These are phyloP conservation scores for Penicillium coffeae DNA, from an alignment of 495 filamentous ascomycete genomes.

Conservation along the genomic window DNA sequence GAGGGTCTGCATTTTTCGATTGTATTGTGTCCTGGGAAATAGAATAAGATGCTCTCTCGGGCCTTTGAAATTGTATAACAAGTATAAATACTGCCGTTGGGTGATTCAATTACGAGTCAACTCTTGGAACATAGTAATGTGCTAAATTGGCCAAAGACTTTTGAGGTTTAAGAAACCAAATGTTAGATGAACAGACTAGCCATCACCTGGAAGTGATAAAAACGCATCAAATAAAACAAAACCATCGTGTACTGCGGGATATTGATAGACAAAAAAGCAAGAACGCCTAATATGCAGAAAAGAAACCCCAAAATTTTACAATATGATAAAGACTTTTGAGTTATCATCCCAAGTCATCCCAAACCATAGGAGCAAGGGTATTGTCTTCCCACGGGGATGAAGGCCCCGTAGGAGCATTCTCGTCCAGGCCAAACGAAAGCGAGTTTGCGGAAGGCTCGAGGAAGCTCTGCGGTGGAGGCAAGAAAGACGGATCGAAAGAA, in stretches of 20 bases:
- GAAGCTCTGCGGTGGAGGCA: constrained; percentile 30
- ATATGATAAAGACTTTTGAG: constrained; percentile 2
- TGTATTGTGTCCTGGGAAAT: constrained; percentile 15
- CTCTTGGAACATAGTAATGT: too few species aligned
- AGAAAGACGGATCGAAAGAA: constrained; percentile 28
- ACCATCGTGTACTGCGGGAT: constrained; percentile 31
- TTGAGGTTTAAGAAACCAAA: too few species aligned
- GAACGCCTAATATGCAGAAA: constrained; percentile 5
- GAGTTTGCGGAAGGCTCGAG: constrained; percentile 19
- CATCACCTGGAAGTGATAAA: too few species aligned
- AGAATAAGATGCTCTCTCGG: background rate
- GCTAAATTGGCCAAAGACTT: too few species aligned
- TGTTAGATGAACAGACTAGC: too few species aligned
- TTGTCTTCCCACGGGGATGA: constrained; percentile 38
- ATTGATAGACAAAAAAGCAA: constrained; percentile 13
- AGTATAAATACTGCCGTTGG: too few species aligned
- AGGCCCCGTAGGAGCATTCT: constrained; percentile 17
- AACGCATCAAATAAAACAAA: constrained; percentile 5
- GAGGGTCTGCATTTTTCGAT: constrained; percentile 1
- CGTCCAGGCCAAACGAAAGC: constrained; percentile 36
- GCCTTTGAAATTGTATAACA: too few species aligned
- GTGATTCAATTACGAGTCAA: too few species aligned
- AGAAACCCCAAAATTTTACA: background rate
- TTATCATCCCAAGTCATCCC: constrained; percentile 38
- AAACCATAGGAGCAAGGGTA: constrained; percentile 42